These are phyloP conservation scores for Rhodosporidiobolus sp. DNA, from an alignment of 768 basidiomycete species.

Conservation along the genomic window DNA sequence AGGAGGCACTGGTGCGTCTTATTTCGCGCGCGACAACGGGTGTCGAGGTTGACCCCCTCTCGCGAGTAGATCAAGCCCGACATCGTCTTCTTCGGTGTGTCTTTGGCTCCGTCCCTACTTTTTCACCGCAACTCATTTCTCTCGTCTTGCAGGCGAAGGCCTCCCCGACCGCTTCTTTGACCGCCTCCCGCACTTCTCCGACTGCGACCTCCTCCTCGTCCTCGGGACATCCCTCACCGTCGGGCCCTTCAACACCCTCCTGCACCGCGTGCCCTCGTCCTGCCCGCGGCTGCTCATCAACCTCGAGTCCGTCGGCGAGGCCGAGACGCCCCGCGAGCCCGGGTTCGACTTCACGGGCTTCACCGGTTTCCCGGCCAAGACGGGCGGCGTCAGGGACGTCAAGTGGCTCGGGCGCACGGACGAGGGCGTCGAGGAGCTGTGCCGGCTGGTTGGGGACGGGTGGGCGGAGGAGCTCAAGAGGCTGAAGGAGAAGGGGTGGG, in stretches of 20 bases:
- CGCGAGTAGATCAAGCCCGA: conserved; percentile 51
- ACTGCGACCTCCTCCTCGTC: conserved; percentile 83
- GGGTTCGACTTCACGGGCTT: conserved; percentile 34
- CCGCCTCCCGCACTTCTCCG: conserved; percentile 55
- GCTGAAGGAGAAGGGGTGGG: conserved; percentile 17
- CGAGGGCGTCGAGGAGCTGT: conserved; percentile 18
- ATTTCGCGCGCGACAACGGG: too few relatives aligned
- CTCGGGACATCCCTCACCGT: conserved; percentile 87
- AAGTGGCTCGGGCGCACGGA: conserved; percentile 21
- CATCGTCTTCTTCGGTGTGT: conserved; percentile 48
- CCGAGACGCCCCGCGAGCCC: neutral
- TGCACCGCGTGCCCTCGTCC: conserved; percentile 55
- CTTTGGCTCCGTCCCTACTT: neutral
- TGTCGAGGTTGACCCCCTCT: conserved; percentile 81
- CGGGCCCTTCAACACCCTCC: conserved; percentile 67
- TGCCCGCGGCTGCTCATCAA: conserved; percentile 89
- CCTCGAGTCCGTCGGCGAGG: conserved; percentile 70
- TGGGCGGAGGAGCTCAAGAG: conserved; percentile 14
- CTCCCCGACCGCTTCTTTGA: conserved; percentile 68
- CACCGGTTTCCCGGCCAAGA: conserved; percentile 5
- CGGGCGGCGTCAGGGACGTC: conserved; percentile 18
- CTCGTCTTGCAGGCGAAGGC: conserved; percentile 48
- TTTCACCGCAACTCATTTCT: neutral
- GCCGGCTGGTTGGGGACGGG: conserved; percentile 8
- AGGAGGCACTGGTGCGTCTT: conserved; percentile 49